These are phyloP conservation scores for Solanum chacoense DNA, from an alignment of 305 asterid genomes.

Conservation along the genomic window DNA sequence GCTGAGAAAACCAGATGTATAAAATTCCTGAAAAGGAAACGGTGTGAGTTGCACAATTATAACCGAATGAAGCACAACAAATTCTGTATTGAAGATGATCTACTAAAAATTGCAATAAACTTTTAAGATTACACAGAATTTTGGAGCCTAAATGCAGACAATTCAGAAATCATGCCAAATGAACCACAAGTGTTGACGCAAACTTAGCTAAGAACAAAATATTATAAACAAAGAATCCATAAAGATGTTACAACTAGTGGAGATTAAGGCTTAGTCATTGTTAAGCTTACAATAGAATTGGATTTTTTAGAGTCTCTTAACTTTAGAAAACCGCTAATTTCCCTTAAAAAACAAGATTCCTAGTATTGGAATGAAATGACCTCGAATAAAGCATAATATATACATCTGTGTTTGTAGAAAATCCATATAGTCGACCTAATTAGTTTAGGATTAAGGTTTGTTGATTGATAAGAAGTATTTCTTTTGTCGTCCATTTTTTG, in stretches of 20 bases:
- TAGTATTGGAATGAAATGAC: neutral
- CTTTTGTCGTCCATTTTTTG: neutral
- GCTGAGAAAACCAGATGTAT: conserved; percentile 61
- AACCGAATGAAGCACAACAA: neutral
- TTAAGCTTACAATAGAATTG: neutral
- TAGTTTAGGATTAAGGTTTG: neutral
- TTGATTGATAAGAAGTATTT: neutral
- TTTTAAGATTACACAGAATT: neutral
- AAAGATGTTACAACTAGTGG: neutral
- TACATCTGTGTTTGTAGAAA: neutral
- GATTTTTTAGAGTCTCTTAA: neutral
- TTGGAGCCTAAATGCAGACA: neutral
- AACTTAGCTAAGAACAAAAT: neutral
- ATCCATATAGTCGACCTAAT: neutral
- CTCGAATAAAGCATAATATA: neutral
- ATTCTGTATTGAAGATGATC: neutral
- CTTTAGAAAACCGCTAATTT: neutral
- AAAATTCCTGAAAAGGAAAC: conserved; percentile 52
- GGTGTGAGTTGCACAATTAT: neutral
- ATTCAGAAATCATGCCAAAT: neutral
- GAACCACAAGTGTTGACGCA: neutral
- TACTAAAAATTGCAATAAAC: neutral
- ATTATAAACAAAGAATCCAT: neutral
- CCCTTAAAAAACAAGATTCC: neutral
- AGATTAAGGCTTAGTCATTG: neutral